Conservation (phyloP, 495 filamentous ascomycete genomes). For the Penicillium egyptiacum region DNA sequence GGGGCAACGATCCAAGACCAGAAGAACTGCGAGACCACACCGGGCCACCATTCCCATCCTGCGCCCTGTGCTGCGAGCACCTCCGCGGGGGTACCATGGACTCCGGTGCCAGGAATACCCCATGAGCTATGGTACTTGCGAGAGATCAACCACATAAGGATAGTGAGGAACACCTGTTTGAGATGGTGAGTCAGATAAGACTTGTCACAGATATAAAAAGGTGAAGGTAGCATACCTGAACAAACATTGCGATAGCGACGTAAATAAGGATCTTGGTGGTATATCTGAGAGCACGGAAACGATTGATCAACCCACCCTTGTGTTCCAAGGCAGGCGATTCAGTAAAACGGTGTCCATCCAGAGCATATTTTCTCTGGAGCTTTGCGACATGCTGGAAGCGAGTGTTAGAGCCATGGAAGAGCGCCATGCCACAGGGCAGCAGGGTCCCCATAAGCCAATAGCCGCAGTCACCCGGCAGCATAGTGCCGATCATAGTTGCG, state of each 20-base stretch:
- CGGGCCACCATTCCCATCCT: constrained; percentile 69
- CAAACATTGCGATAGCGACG: constrained; percentile 30
- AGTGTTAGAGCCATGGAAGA: constrained; percentile 69
- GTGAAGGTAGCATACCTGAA: constrained; percentile 22
- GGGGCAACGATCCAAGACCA: constrained; percentile 63
- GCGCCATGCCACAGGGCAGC: constrained; percentile 66
- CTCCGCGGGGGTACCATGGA: constrained; percentile 37
- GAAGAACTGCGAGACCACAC: constrained; percentile 61
- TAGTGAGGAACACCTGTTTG: constrained; percentile 49
- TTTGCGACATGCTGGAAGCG: constrained; percentile 65
- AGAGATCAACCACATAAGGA: constrained; percentile 64
- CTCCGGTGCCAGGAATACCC: constrained; percentile 49
- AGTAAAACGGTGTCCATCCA: constrained; percentile 11
- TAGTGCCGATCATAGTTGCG: constrained; percentile 58
- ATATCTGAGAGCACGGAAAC: constrained; percentile 35
- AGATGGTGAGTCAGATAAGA: background rate
- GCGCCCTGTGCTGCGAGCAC: constrained; percentile 41
- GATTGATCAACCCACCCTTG: constrained; percentile 23
- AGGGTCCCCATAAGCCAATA: constrained; percentile 77
- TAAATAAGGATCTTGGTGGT: constrained; percentile 26
- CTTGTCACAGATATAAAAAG: background rate
- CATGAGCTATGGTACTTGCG: constrained; percentile 64
- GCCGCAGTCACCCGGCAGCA: constrained; percentile 57
- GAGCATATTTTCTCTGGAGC: constrained; percentile 36
- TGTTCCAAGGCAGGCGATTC: constrained; percentile 4